Evolutionary conservation across 2,329 filamentous ascomycete genomes (phyloP).

Genomic region (Alternaria brassicae): DNA sequence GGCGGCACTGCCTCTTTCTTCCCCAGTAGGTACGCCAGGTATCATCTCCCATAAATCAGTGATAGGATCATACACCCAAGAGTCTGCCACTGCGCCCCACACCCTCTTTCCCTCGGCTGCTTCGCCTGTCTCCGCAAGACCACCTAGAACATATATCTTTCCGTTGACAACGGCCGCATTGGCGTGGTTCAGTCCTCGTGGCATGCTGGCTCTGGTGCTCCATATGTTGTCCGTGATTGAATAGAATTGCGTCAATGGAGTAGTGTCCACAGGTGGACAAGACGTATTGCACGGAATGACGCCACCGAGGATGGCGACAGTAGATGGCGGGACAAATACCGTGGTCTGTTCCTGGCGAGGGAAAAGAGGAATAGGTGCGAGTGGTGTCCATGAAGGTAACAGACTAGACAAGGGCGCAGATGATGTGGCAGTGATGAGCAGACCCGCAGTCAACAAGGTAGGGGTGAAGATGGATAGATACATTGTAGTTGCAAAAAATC

Average conservation of each 20-base stretch:
- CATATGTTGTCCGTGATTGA: constrained; percentile 28
- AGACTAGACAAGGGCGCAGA: background rate
- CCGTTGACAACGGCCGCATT: constrained; percentile 31
- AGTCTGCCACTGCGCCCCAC: constrained; percentile 22
- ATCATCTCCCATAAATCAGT: constrained; percentile 18
- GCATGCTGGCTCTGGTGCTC: constrained; percentile 23
- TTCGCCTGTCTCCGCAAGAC: constrained; percentile 18
- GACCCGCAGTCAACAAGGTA: background rate
- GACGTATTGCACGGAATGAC: constrained; percentile 18
- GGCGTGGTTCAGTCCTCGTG: constrained; percentile 33
- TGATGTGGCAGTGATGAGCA: background rate
- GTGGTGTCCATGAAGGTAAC: constrained; percentile 18
- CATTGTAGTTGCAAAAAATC: background rate
- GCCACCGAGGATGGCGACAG: constrained; percentile 33
- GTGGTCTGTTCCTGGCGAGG: constrained; percentile 39
- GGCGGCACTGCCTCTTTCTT: constrained; percentile 30
- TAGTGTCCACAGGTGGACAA: constrained; percentile 19
- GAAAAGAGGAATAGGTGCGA: constrained; percentile 22
- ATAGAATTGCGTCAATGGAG: constrained; percentile 30
- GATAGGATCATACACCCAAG: constrained; percentile 25
- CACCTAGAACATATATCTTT: constrained; percentile 36
- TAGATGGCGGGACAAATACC: constrained; percentile 26
- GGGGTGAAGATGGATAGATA: background rate
- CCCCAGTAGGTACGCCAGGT: constrained; percentile 2
- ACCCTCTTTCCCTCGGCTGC: background rate